Evolutionary conservation across 192 early-diverging fungal genomes (phyloP), one percentile per base, ranked within the genome.

Genomic region (Funneliformis geosporum): DNA sequence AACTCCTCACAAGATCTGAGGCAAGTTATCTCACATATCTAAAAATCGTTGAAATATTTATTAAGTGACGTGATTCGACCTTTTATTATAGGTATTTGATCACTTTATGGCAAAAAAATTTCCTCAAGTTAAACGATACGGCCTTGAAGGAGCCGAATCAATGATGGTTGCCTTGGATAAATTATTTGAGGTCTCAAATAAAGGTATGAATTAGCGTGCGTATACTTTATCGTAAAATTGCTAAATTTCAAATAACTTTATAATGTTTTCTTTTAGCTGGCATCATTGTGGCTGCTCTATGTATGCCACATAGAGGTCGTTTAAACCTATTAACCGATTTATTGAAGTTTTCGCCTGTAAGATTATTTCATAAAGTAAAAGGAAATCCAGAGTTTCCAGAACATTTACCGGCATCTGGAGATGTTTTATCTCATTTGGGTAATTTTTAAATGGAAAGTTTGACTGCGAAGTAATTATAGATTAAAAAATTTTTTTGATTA

Each of bases 81-180:
- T 25, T 60, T n/a, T 28, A 21, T 60, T 73, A 23, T 27, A 95
- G 91, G 87, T 90, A 28, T 99, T 99, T 89, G 97, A 99, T 85
- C 96, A 96, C 80, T 99, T 97, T 84, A 97, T 99, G 95, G 94
- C 94, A 68, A 98, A 97, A 79, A 95, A 94, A 83, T 99, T 99
- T 85, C 94, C 95, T 21, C 92, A 96, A 79, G 92, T 99, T 71
- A 98, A 98, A 87, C 92, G 97, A 16, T 99, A 99, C 81, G 97
- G 97, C 12, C 82, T 99, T 23, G 97, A 99, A 83, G 97, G 97
- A 33, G 95, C 95, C 40, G 97, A 99, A 84, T 94, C 93, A 77
- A 97, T 97, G 90, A 97, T 98, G 91, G 90, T 93, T 18, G 93
- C 93, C 11, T 85, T 99, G 23, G 95, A 99, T 83, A 87, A 91